A percentile compares a stretch with the other conserved stretches of the same genome.
These are phyloP conservation scores for Mucor velutinosus DNA, from an alignment of 371 early-diverging fungal genomes.

Conservation along the genomic window DNA sequence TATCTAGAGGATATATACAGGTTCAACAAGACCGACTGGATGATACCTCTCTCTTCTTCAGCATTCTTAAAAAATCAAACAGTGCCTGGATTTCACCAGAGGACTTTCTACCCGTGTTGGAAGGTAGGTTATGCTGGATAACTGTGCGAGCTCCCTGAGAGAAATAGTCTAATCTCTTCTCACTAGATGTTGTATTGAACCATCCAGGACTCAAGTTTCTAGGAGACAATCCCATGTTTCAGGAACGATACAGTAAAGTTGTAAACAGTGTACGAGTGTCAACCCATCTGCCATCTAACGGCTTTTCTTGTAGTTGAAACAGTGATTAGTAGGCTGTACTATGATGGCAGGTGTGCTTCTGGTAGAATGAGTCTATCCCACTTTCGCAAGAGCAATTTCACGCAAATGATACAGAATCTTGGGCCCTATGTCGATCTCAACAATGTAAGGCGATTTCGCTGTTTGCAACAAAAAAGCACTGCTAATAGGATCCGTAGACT, in stretches of 20 bases:
- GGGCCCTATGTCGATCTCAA: conserved; percentile 75
- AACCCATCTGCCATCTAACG: neutral
- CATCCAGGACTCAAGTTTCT: conserved; percentile 90
- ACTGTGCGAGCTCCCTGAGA: no score
- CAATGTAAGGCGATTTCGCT: conserved; percentile 38
- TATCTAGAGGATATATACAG: conserved; percentile 41
- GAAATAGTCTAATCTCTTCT: neutral
- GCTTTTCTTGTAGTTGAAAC: conserved; percentile 45
- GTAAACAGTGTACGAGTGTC: neutral
- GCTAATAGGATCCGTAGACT: conserved; percentile 31
- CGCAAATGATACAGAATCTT: conserved; percentile 61
- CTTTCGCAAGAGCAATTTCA: conserved; percentile 64
- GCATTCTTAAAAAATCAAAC: conserved; percentile 33
- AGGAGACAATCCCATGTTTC: conserved; percentile 74
- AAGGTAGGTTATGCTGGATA: conserved; percentile 33
- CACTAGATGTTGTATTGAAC: conserved; percentile 65
- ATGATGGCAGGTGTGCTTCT: conserved; percentile 65
- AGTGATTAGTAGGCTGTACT: conserved; percentile 88
- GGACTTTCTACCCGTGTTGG: conserved; percentile 51
- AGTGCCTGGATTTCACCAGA: conserved; percentile 40
- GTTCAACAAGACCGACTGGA: conserved; percentile 38
- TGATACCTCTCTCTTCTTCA: conserved; percentile 45
- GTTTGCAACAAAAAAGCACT: no score
- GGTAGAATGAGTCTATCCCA: conserved; percentile 76
- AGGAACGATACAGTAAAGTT: conserved; percentile 74